Evolutionary conservation across 2,329 filamentous ascomycete genomes (phyloP).

Genomic region (Lasiodiplodia sp.): DNA sequence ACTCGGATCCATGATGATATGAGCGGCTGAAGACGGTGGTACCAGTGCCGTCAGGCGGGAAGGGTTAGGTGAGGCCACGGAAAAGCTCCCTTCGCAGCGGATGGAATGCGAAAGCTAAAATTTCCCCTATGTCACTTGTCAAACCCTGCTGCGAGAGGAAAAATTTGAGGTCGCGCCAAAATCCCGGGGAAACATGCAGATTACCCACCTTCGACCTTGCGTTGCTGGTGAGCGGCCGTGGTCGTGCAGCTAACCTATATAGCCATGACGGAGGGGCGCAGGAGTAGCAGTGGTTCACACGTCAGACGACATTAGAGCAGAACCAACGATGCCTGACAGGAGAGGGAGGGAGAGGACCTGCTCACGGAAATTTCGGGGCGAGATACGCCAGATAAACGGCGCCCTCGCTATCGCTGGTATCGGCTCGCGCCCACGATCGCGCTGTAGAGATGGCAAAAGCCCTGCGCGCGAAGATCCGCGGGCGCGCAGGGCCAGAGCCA

Average conservation of each 20-base stretch:
- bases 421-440: not conserved
- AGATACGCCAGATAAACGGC: not conserved
- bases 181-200: constrained; percentile 2
- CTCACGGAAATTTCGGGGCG: not conserved
- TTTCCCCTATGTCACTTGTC: not conserved
- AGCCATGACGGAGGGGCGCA: constrained; percentile 11
- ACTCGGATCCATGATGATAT: constrained; percentile 2
- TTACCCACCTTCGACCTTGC: not conserved
- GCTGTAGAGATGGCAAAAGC: not conserved
- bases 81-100: not conserved
- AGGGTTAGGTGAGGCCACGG: not conserved
- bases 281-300: constrained; percentile 3
- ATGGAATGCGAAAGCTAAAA: constrained; percentile 14
- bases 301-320: constrained; percentile 7
- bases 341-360: not conserved
- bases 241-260: constrained; percentile 16
- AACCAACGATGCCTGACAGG: not conserved
- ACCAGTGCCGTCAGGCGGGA: not conserved
- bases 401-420: not conserved
- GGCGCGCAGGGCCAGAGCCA: not conserved
- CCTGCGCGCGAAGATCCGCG: not conserved
- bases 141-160: not conserved
- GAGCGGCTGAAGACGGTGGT: not conserved
- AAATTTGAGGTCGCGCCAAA: constrained; percentile 9
- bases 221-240: not conserved